Conservation (phyloP, 208 protist genomes). For the Acanthamoeba triangularis region DNA sequence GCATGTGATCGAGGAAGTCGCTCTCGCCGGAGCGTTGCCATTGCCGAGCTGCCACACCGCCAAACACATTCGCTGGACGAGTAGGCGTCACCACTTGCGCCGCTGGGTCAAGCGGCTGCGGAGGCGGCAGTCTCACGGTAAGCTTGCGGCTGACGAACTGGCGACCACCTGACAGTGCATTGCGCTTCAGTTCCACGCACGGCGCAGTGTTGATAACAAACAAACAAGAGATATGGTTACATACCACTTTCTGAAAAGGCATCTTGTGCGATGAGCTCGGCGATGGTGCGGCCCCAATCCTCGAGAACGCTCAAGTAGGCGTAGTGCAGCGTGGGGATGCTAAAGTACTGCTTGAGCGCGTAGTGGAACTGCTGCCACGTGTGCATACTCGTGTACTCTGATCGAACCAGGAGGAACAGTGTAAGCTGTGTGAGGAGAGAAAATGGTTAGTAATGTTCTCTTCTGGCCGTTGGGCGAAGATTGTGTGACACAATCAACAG, state of each 20-base stretch:
- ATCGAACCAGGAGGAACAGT: neutral
- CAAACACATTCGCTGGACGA: neutral
- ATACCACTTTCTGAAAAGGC: slow-evolving; percentile 18
- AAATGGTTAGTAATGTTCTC: no score
- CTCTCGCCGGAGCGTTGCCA: neutral
- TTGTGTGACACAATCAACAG: no score
- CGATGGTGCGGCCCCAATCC: neutral
- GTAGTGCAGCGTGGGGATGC: neutral
- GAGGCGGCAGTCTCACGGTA: neutral
- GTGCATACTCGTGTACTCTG: neutral
- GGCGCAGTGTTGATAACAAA: no score
- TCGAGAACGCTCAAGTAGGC: neutral
- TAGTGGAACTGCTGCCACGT: neutral
- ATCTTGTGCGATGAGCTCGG: neutral
- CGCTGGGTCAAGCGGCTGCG: neutral
- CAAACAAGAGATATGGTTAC: no score
- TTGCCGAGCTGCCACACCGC: neutral
- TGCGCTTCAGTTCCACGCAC: no score
- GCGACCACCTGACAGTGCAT: neutral
- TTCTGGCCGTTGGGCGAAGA: no score
- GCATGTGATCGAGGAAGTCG: neutral
- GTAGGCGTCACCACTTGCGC: neutral
- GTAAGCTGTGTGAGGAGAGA: neutral
- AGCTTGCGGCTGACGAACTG: neutral
- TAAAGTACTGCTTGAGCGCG: neutral